Evolutionary conservation across 345 rosid genomes (phyloP).

Genomic region (Euphorbia tirucalli): DNA sequence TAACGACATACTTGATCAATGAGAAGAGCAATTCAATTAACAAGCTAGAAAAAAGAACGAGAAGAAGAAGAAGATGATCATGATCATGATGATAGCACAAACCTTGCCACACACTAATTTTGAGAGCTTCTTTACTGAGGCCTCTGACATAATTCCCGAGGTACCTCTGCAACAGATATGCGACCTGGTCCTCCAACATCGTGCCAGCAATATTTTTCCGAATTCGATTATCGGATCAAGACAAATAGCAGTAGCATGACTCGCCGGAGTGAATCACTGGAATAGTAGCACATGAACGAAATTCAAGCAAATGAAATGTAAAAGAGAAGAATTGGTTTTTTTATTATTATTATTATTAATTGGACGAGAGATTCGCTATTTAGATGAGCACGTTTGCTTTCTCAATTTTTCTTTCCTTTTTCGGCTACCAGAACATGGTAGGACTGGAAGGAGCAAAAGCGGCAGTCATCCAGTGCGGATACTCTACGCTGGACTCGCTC

Average conservation of each 20-base stretch:
- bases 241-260: background rate
- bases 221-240: background rate
- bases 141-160: slow-evolving; percentile 89
- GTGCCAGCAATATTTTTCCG: background rate
- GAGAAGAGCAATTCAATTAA: background rate
- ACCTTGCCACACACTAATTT: slow-evolving; percentile 99
- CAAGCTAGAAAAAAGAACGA: background rate
- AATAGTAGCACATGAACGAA: background rate
- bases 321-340: background rate
- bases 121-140: slow-evolving; percentile 89
- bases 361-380: background rate
- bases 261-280: background rate
- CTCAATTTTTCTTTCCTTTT: background rate
- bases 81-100: background rate
- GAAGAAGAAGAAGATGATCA: background rate
- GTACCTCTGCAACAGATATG: slow-evolving; percentile 78
- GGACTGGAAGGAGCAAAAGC: background rate
- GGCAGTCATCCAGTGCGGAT: background rate
- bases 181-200: slow-evolving; percentile 99
- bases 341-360: background rate
- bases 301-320: background rate
- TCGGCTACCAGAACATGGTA: background rate
- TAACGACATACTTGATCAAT: background rate
- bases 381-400: background rate
- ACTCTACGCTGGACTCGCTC: background rate